Evolutionary conservation across 192 early-diverging fungal genomes (phyloP).

Genomic region (Backusella luteola): DNA sequence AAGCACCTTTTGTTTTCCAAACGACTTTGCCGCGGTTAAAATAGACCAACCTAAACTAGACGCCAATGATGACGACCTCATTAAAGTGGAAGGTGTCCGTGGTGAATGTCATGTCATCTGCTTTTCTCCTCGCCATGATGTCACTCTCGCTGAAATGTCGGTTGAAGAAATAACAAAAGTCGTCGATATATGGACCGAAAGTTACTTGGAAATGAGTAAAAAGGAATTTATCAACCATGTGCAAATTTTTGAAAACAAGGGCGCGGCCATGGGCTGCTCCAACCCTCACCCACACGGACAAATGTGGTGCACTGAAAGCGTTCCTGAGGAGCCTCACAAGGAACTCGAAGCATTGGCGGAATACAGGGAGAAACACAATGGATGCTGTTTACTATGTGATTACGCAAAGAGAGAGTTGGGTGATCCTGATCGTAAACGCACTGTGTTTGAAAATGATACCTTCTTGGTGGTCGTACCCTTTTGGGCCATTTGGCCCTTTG

Average conservation of each 20-base stretch:
- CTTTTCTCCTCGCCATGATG: constrained; percentile 86
- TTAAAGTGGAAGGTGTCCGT: constrained; percentile 57
- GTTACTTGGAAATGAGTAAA: constrained; percentile 53
- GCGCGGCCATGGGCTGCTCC: constrained; percentile 93
- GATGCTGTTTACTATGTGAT: constrained; percentile 79
- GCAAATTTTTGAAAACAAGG: constrained; percentile 99
- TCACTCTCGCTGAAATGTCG: constrained; percentile 86
- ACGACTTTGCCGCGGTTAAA: constrained; percentile 92
- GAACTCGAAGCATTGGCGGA: constrained; percentile 66
- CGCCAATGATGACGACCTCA: constrained; percentile 31
- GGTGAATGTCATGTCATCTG: constrained; percentile 92
- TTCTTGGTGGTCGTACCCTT: constrained; percentile 90
- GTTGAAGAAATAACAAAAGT: constrained; percentile 62
- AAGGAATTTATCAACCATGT: constrained; percentile 69
- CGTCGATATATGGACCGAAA: constrained; percentile 71
- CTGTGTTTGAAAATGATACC: constrained; percentile 77
- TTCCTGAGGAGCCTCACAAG: constrained; percentile 78
- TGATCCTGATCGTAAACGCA: constrained; percentile 25
- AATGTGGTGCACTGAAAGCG: constrained; percentile 83
- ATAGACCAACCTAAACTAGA: constrained; percentile 51
- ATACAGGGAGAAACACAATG: constrained; percentile 55
- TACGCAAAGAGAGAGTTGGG: constrained; percentile 64
- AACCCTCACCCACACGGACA: constrained; percentile 97
- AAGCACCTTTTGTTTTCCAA: constrained; percentile 83
- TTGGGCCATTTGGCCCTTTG: constrained; percentile 98